Evolutionary conservation across 208 protist genomes (phyloP), one percentile per base, ranked within the genome.

Genomic region (Naegleria fowleri): DNA sequence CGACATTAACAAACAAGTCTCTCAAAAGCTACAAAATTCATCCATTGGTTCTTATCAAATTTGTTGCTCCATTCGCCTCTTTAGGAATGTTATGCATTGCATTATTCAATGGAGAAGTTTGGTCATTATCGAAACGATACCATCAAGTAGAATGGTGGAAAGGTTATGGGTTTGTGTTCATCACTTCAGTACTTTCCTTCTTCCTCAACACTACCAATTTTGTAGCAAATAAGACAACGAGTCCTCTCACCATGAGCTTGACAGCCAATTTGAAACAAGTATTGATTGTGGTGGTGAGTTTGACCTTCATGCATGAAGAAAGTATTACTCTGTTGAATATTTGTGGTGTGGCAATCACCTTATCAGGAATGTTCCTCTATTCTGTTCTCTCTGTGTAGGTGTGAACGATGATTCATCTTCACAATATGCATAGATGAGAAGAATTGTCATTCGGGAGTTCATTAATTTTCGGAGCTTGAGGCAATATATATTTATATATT

Each of bases 171-270:
- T 15, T 67, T 87, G 83, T 87, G 15, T 36, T 87, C 5, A 22
- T 87, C 16, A 52, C 83, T 1, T 22, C 29, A 51, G 29, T 87
- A 5, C 15, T 40, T 11, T 40, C 83, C 13, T 87, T 87, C 41
- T 41, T 25, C 29, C 29, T 87, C 0, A 87, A 87, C 15, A 40
- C 29, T 5, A 87, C 83, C 16, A 87, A 87, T n/a, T 51, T 87
- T 13, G 29, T 87, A 15, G 83, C 83, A 11, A 87, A 87, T 39
- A 87, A 51, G 41, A 29, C 15, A 7, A 87, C 83, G 0, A 52
- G 40, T 87, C 83, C 83, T 11, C 33, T 87, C 6, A 87, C 83
- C 40, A 87, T 87, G 83, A 87, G 83, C n/a, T 22, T 87, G 40
- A 22, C 41, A 52, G 83, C 40, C 11, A 87, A 87, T 36, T 13